A percentile compares a stretch with the other conserved stretches of the same genome.
Evolutionary conservation across 139 green algal genomes (phyloP).

Genomic region (Coelastrella sp.): DNA sequence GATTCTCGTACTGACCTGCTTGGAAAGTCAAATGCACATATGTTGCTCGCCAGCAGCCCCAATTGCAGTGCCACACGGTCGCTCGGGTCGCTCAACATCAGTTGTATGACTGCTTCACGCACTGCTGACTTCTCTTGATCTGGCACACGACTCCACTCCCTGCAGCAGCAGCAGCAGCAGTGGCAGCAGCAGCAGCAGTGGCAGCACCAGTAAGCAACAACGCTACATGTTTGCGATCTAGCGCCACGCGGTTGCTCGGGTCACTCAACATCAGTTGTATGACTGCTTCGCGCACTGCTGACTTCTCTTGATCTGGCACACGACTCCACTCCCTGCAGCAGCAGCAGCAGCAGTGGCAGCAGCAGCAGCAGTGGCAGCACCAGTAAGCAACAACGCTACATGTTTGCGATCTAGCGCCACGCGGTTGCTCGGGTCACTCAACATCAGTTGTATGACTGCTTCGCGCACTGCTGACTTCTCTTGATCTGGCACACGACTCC

Average conservation of each 20-base stretch:
- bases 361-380: background rate
- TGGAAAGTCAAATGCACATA: slow-evolving; percentile 83
- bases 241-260: slow-evolving; percentile 64
- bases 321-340: slow-evolving; percentile 44
- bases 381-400: background rate
- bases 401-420: slow-evolving; percentile 51
- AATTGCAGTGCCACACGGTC: slow-evolving; percentile 76
- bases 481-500: slow-evolving; percentile 65
- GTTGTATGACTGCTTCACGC: slow-evolving; percentile 51
- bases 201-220: background rate
- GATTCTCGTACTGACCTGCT: background rate
- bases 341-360: slow-evolving; percentile 1
- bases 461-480: slow-evolving; percentile 74
- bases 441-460: slow-evolving; percentile 60
- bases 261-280: slow-evolving; percentile 69
- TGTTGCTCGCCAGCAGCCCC: slow-evolving; percentile 82
- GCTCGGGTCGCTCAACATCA: slow-evolving; percentile 71
- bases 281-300: slow-evolving; percentile 59
- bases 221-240: background rate
- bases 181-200: slow-evolving; percentile 3
- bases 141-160: slow-evolving; percentile 59
- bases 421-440: slow-evolving; percentile 64
- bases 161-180: slow-evolving; percentile 15
- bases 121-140: slow-evolving; percentile 78
- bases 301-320: slow-evolving; percentile 79